Evolutionary conservation across 1,284 basidiomycete genomes (phyloP), one percentile per base, ranked within the genome.

Genomic region (Ganoderma lucidum): DNA sequence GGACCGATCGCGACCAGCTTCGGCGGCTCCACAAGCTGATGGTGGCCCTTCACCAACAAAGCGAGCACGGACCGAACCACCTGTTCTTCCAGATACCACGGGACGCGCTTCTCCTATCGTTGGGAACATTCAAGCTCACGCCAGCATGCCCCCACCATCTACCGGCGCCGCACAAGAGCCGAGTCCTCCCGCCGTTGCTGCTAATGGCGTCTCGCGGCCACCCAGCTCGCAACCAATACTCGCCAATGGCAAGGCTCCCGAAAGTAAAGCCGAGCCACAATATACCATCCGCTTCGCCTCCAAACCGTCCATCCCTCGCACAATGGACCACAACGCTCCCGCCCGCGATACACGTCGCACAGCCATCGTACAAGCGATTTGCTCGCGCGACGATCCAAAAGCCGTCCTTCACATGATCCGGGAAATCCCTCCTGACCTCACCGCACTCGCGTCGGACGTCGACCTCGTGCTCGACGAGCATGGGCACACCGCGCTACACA

Each of bases 401-500:
- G 77, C 84, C 3, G 85, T 94, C 4, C 79, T 95, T 3, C 87
- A 92, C 66, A 81, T 91, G 28, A 80, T 94, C 32, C 88, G 89
- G 60, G 89, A 90, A 76, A 83, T 92, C 37, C 82, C 85, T 10
- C 82, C 86, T 10, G 85, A 89, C 70, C 83, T 85, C 63, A 75
- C 78, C 30, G 73, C 71, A 69, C 70, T 75, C 64, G 74, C 71
- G 73, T 79, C 58, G 62, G 94, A 96, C 71, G 83, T 94, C 62
- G 94, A 98, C 78, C 86, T 89, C 23, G 86, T 96, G 56, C 88
- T 98, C 48, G 98, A 99, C 77, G 96, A 98, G 73, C 93, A 97
- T 77, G 95, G 96, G 0, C 97, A 99, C 80, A 96, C 96, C 0
- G 93, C 97, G 6, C 85, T 99, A 37, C 98, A 99, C 80, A 90